Evolutionary conservation across 2,329 filamentous ascomycete species (phyloP), one percentile per base, ranked within the genome.

Genomic region (Didymella arachidicola): DNA sequence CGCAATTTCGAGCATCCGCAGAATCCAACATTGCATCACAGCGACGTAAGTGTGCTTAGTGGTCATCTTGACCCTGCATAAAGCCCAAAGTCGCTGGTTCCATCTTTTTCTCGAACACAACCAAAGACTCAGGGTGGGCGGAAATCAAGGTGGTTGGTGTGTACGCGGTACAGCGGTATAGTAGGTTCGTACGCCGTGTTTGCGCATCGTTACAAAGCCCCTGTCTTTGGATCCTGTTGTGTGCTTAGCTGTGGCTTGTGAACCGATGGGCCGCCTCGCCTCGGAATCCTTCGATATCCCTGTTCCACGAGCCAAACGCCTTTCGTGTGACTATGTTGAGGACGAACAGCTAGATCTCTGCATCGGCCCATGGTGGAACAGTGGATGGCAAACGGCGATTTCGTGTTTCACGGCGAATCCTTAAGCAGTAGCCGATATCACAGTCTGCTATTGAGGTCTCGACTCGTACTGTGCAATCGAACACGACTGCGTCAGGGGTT

Each of bases 221-320:
- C 56, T 59, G 56, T 59, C 38, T 42, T n/a, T 34, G 30, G 22
- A 11, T 50, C 56, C 45, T 8, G 2, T 50, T 51, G 7, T 10
- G 45, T 59, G 14, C 32, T 14, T 59, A 59, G 56, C 43, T 59
- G 56, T 59, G 56, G 56, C 56, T 54, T 46, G 39, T 54, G 34
- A 54, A 46, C 41, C 39, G 56, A 42, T 36, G 51, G 34, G 30
- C 56, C 56, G 56, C n/a, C 50, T 49, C 45, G 50, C 45, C 56
- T 54, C 50, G 50, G 18, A 46, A 59, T 59, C 56, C 56, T 59
- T 54, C 46, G n/a, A 42, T 4, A 54, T 53, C 56, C 56, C 29
- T 53, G 56, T 59, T 54, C 50, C 44, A 53, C 50, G 49, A 53
- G 49, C 42, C 32, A 59, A 51, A 47, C 46, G 50, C 45, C 50